A percentile compares a stretch with the other conserved stretches of the same genome.
phyloP scores from a whole-genome alignment of 176 grass and related monocot genomes.

The Oryza glumipatula region DNA sequence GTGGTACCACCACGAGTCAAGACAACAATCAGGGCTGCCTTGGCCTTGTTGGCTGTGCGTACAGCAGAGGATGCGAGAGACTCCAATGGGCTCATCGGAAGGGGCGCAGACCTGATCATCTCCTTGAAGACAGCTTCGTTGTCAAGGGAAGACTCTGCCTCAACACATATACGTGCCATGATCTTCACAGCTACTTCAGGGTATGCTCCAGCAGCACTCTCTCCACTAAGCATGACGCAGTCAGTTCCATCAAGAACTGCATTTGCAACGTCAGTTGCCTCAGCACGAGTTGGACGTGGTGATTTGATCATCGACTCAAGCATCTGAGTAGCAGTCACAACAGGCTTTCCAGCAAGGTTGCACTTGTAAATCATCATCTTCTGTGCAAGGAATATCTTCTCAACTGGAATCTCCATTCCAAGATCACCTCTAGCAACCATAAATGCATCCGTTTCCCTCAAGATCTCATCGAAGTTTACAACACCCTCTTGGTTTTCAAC shows the following conservation, averaged over 20 bases:
- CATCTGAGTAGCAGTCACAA: constrained; percentile 94
- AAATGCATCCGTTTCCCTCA: constrained; percentile 90
- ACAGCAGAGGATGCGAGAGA: constrained; percentile 89
- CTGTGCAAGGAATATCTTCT: constrained; percentile 94
- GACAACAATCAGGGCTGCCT: constrained; percentile 71
- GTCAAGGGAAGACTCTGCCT: constrained; percentile 90
- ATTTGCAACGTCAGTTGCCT: constrained; percentile 95
- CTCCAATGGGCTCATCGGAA: constrained; percentile 92
- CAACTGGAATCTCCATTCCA: constrained; percentile 95
- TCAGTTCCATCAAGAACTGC: constrained; percentile 91
- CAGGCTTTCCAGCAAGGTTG: constrained; percentile 85
- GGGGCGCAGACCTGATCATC: constrained; percentile 76
- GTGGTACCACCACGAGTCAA: constrained; percentile 92
- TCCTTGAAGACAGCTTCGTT: constrained; percentile 77
- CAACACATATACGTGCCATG: constrained; percentile 85
- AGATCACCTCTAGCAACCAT: constrained; percentile 97
- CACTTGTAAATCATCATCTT: constrained; percentile 99
- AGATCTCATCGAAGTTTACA: constrained; percentile 88
- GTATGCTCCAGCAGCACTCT: constrained; percentile 88
- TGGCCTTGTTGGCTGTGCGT: constrained; percentile 83
- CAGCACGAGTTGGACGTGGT: constrained; percentile 83
- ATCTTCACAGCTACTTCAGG: constrained; percentile 92
- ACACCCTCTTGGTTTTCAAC: constrained; percentile 97
- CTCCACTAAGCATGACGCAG: constrained; percentile 95
- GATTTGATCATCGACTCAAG: constrained; percentile 97